These are phyloP conservation scores for Boechera stricta DNA, from an alignment of 345 rosid species.

Conservation along the genomic window DNA sequence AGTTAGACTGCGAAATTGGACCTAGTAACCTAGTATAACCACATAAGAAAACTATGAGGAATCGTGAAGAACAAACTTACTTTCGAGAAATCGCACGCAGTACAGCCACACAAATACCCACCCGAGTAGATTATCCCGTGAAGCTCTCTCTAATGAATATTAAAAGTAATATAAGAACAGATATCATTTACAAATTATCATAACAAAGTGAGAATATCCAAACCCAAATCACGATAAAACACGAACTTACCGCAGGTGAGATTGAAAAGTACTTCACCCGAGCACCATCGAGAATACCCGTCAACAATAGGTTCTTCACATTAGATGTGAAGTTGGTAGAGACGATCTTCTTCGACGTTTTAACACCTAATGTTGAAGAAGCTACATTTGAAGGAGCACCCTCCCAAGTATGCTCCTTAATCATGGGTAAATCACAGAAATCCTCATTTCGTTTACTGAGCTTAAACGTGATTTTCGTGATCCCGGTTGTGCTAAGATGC, in stretches of 20 bases:
- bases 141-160: conserved; percentile 56
- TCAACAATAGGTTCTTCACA: conserved; percentile 68
- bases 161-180: conserved; percentile 25
- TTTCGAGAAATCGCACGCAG: conserved; percentile 67
- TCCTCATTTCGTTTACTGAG: conserved; percentile 70
- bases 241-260: conserved; percentile 60
- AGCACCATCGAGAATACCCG: conserved; percentile 74
- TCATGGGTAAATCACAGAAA: conserved; percentile 13
- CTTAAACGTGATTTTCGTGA: conserved; percentile 84
- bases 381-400: conserved; percentile 12
- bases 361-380: conserved; percentile 29
- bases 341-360: conserved; percentile 58
- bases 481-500: conserved; percentile 77
- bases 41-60: neutral
- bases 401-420: conserved; percentile 11
- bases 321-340: conserved; percentile 78
- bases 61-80: conserved; percentile 44
- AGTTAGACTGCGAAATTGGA: neutral
- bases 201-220: conserved; percentile 11
- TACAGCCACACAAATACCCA: conserved; percentile 88
- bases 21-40: neutral
- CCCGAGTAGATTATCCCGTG: conserved; percentile 70
- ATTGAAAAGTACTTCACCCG: conserved; percentile 71
- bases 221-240: neutral
- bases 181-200: neutral